These are phyloP conservation scores for Luzula sylvatica DNA, from an alignment of 176 grass and related monocot species.

Conservation along the genomic window DNA sequence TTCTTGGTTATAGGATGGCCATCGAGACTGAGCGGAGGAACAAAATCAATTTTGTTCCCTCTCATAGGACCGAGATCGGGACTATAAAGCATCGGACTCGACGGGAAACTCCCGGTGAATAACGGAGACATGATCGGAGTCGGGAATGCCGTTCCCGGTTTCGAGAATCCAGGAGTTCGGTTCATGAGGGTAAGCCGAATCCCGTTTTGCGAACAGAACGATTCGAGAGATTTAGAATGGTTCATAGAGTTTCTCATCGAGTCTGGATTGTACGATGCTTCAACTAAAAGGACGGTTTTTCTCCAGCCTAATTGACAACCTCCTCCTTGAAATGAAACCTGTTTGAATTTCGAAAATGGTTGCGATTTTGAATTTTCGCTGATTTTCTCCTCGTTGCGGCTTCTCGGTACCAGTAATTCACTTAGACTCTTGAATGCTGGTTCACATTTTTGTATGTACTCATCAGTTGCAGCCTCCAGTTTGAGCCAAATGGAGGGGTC, in stretches of 20 bases:
- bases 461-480: slow-evolving; percentile 85
- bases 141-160: slow-evolving; percentile 48
- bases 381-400: slow-evolving; percentile 55
- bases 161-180: slow-evolving; percentile 57
- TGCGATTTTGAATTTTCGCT: slow-evolving; percentile 58
- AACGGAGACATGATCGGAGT: slow-evolving; percentile 83
- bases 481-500: slow-evolving; percentile 88
- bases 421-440: slow-evolving; percentile 70
- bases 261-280: slow-evolving; percentile 72
- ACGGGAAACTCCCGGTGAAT: slow-evolving; percentile 98
- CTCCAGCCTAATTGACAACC: slow-evolving; percentile 99
- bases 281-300: slow-evolving; percentile 81
- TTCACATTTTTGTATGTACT: slow-evolving; percentile 79
- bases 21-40: slow-evolving; percentile 89
- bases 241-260: slow-evolving; percentile 50
- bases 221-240: slow-evolving; percentile 72
- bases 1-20: slow-evolving; percentile 40
- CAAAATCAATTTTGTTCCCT: slow-evolving; percentile 59
- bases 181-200: slow-evolving; percentile 67
- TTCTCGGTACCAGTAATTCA: slow-evolving; percentile 69
- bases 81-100: slow-evolving; percentile 87
- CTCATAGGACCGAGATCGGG: slow-evolving; percentile 73
- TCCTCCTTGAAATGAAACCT: no score
- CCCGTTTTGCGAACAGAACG: slow-evolving; percentile 68
- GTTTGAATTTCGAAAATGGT: slow-evolving; percentile 12